phyloP scores from a whole-genome alignment of 768 basidiomycete species.

The Collybia sordida region DNA sequence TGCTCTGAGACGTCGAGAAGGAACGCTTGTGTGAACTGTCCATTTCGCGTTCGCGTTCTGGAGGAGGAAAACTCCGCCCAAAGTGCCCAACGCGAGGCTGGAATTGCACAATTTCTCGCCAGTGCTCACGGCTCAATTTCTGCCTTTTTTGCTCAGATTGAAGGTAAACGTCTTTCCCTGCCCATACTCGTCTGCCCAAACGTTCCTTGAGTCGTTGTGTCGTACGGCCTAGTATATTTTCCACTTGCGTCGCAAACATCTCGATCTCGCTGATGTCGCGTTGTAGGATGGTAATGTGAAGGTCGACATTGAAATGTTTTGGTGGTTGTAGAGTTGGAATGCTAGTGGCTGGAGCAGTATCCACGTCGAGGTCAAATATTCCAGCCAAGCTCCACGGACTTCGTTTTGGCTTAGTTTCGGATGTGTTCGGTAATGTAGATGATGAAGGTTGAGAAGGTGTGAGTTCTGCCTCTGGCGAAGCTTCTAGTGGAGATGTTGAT shows the following conservation, averaged over 20 bases:
- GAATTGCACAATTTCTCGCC: constrained; percentile 54
- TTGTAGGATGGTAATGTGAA: constrained; percentile 56
- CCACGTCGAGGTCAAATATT: constrained; percentile 37
- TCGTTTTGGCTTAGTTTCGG: no score
- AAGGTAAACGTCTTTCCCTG: constrained; percentile 55
- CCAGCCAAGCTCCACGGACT: no score
- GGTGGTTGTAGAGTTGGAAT: constrained; percentile 14
- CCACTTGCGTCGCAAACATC: constrained; percentile 39
- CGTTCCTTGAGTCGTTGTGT: constrained; percentile 69
- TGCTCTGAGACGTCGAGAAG: neutral
- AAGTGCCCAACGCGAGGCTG: constrained; percentile 19
- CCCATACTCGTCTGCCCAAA: constrained; percentile 78
- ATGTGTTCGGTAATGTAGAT: neutral
- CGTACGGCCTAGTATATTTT: constrained; percentile 46
- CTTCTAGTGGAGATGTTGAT: no score
- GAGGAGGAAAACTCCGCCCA: neutral
- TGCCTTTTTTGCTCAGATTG: constrained; percentile 23
- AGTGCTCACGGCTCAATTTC: constrained; percentile 40
- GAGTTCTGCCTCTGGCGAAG: neutral
- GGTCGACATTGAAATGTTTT: constrained; percentile 49
- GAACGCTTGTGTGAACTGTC: neutral
- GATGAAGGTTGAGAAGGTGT: constrained; percentile 5
- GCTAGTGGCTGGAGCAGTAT: constrained; percentile 21
- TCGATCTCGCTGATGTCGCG: constrained; percentile 54
- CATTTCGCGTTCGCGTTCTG: neutral